A percentile compares a stretch with the other conserved stretches of the same genome.
Evolutionary conservation across 2,329 filamentous ascomycete species (phyloP).

Genomic region (Trichoderma sp.): DNA sequence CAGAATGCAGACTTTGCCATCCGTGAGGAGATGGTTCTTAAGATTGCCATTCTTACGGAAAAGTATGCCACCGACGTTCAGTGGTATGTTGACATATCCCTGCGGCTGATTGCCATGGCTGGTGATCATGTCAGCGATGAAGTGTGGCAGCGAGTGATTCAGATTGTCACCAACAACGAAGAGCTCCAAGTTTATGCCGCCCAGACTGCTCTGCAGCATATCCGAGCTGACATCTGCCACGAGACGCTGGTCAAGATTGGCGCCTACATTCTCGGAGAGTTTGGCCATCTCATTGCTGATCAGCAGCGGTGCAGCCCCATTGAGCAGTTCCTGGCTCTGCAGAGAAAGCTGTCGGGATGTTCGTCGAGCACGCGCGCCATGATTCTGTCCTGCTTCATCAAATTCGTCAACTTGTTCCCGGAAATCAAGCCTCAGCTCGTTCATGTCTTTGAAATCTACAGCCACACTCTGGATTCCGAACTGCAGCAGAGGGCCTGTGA

Average conservation of each 20-base stretch:
- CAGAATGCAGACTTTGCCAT: slow-evolving; percentile 98
- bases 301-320: slow-evolving; percentile 90
- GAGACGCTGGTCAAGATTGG: slow-evolving; percentile 98
- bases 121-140: slow-evolving; percentile 98
- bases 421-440: slow-evolving; percentile 96
- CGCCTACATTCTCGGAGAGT: slow-evolving; percentile 92
- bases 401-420: slow-evolving; percentile 96
- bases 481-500: slow-evolving; percentile 95
- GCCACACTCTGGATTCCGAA: slow-evolving; percentile 90
- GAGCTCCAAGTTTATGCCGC: slow-evolving; percentile 96
- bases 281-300: slow-evolving; percentile 93
- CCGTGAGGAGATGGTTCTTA: slow-evolving; percentile 97
- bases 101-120: slow-evolving; percentile 91
- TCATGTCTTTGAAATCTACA: slow-evolving; percentile 86
- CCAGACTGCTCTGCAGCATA: slow-evolving; percentile 85
- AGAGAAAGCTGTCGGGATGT: slow-evolving; percentile 83
- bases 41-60: slow-evolving; percentile 96
- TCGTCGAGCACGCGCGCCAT: slow-evolving; percentile 89
- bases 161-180: slow-evolving; percentile 99
- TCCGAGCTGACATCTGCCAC: slow-evolving; percentile 90
- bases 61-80: slow-evolving; percentile 98
- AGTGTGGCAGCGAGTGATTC: slow-evolving; percentile 97
- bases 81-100: slow-evolving; percentile 98
- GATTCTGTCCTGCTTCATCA: slow-evolving; percentile 92
- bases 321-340: slow-evolving; percentile 91